Base-by-base conservation (phyloP, 352 stramenopile species). In the Phytophthora aleatoria region DNA sequence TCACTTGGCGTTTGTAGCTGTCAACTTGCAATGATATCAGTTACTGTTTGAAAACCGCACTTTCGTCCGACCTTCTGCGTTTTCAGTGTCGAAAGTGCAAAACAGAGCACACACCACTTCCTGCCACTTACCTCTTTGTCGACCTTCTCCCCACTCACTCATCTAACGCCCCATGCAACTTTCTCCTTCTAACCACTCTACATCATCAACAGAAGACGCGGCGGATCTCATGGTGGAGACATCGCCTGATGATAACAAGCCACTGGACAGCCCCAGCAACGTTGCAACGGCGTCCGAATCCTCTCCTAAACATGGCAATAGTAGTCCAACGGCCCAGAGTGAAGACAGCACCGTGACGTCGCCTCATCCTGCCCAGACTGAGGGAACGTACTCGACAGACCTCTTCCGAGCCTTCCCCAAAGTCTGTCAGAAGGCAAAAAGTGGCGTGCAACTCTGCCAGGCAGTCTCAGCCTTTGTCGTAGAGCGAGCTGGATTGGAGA, bases 361-460 rank as follows among this genome's bases (percentile, higher is more conserved):
- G 2, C 41, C 57, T 20, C 39, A 67, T 10, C 11, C n/a, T 3
- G n/a, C 53, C 30, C 50, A 47, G 26, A 60, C 20, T 11, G 28
- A 71, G 47, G 65, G 55, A 49, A 70, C 68, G 15, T 93, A 95
- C 67, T 81, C 82, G n/a, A 73, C 74, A n/a, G 84, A 95, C 30
- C 81, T 93, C 15, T 81, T 87, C 48, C 61, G 77, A 41, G 73
- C 86, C 31, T 95, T 95, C 45, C 52, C 72, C 5, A 79, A 74
- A 54, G 86, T 95, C 47, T 90, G 81, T 49, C 74, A 87, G 57
- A 91, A 91, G 56, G 84, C 82, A 48, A 93, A 89, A 63, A 84
- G 71, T 69, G 84, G 86, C 51, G 83, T 88, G 5, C 84, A 92
- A 67, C 77, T 85, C 20, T 95, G 84, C 61, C 84, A 93, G 30